Evolutionary conservation across 441 rosid species (phyloP), one percentile per base, ranked within the genome.

Genomic region (Gossypium gossypioides): DNA sequence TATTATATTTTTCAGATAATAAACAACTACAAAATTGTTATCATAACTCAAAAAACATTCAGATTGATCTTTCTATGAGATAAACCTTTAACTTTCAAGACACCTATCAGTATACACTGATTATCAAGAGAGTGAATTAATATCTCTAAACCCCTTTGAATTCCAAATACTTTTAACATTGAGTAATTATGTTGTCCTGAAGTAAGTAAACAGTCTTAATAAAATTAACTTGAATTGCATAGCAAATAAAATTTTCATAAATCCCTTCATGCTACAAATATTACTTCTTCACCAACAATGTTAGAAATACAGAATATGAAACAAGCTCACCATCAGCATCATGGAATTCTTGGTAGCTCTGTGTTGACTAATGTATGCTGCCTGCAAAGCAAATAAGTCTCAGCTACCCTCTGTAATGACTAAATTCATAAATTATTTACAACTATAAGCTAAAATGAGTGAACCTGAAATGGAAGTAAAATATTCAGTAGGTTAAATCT

Each of bases 401-500:
- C 61, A 85, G 72, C 69, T 55, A 67, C 54, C 57, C 75, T 64
- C 25, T 57, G 15, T 52, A 24, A 59, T 27, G 59, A 40, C 48
- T 21, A 16, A 59, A 18, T 55, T 51, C 32, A 29, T 29, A 25
- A 64, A 73, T 12, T 52, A 66, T 21, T 4, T n/a, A 63, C 73
- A 73, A 50, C 22, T 55, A 60, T 63, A 77, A 66, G 63, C 32
- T 29, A 70, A 76, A 76, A 72, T 70, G 25, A 64, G 72, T 79
- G 34, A 72, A 92, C 99, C 79, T 95, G 98, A 79, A 89, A 85
- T 18, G 99, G 98, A 75, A 96, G 86, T 52, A 96, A 80, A 56
- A 85, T 56, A 70, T 87, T 84, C 73, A 96, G 90, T 65, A 96
- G 87, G 76, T 86, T 83, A 84, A 85, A 88, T 84, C 86, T 91